Evolutionary conservation across 441 rosid genomes (phyloP), one percentile per base, ranked within the genome.

Genomic region (Pelargonium myrrhifolium): DNA sequence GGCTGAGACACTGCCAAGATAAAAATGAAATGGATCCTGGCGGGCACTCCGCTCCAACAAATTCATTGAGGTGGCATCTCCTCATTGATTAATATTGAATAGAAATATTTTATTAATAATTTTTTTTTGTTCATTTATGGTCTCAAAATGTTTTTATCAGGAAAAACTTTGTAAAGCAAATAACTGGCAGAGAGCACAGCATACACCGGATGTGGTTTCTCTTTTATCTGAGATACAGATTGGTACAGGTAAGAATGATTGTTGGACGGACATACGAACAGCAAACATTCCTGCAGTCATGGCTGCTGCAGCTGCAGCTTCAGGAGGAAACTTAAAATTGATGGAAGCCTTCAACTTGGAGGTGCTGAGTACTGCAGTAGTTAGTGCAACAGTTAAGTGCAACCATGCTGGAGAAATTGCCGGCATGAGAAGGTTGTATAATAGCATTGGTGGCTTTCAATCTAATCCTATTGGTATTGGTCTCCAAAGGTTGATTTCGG

Each of bases 281-380:
- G 97, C 98, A 72, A 92, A 95, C 77, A 81, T 95, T 78, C 99
- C 99, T 72, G 92, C 98, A 42, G 98, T 92, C 84, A 86, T 89
- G 92, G 95, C 93, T 63, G 98, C 98, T 37, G 98, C 98, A 49
- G 98, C 93, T 55, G 98, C 99, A 62, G 99, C 98, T 3, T 92
- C 98, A 47, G 98, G 99, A 64, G 98, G 93, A 71, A 88, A 87
- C 83, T 72, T 90, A 79, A 89, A 90, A 77, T 77, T 84, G 75
- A 85, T 89, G 9, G 99, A 86, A 71, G 86, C 89, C 62, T 87
- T 92, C 80, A 92, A 92, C 75, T 87, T 95, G 74, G 98, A 95
- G 87, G 98, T 95, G 49, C 98, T 95, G 42, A 88, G 90, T 71
- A 92, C 98, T 73, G 91, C 93, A 71, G 84, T 92, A 53, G 98